Base-by-base conservation (phyloP, 2,329 filamentous ascomycete genomes). In the Penicillium sclerotiorum region DNA sequence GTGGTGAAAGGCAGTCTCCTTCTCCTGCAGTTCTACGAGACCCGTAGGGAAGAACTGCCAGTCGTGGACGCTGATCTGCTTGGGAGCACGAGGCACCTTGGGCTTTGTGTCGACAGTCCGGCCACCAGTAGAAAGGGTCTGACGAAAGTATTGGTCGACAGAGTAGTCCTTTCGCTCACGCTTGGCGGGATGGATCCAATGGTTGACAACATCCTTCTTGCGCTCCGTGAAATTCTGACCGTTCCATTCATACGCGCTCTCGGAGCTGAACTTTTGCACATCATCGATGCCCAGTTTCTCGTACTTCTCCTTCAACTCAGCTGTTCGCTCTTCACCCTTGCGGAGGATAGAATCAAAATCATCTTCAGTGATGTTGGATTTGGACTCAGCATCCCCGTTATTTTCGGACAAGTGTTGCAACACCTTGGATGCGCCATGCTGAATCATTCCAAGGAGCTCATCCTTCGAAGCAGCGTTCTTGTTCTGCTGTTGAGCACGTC, bases 181-280 rank as follows among this genome's bases (percentile, higher is more conserved):
- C 79, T 99, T 99, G 13, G 93, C 86, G 2, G 94, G 95, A 64
- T 99, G 96, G 76, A 99, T 99, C 95, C 95, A 99, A 65, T 80
- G 92, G 58, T 96, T 82, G 41, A 90, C 90, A 56, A 96, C 90
- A 42, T 95, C 90, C 71, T 95, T 95, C 76, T 95, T 95, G 67
- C 87, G 84, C 50, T 88, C 89, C 45, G 91, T 89, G 69, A 99
- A 99, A 64, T 93, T 93, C 73, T 97, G 87, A 39, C 94, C 94
- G 57, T 99, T 99, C 95, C 95, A 99, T 68, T 97, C 94, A 64
- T 99, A 99, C 0, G 95, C 92, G 47, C 90, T 96, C 64, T 99
- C 94, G 0, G 93, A 96, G 1, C 88, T 94, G 72, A 99, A 99
- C 67, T 97, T 97, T 68, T 99, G 94, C 36, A 99, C 75, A 60